Base-by-base conservation (phyloP, 73 alveolate species). In the Uronychia setigera region DNA sequence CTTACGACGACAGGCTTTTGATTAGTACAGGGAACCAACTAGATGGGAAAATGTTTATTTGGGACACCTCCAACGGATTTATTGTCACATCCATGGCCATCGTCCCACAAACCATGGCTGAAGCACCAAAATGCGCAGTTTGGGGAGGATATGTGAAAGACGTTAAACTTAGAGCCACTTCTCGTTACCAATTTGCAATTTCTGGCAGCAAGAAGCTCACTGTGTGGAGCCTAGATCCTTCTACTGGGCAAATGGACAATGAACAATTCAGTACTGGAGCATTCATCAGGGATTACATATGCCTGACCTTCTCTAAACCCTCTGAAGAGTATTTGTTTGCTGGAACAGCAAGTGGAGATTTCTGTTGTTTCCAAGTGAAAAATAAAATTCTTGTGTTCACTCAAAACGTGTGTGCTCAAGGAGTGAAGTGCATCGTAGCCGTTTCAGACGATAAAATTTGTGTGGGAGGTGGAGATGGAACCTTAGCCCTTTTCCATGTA, bases 71-170 rank as follows among this genome's bases (percentile, higher is more conserved):
- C 33, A 96, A 97, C 79, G 99, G 99, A 57, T 92, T 87, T 84
- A 91, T 93, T 35, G 95, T 94, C 32, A 82, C 96, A 33, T 88
- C 94, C 28, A 84, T 94, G 26, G 84, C 89, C 5, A 78, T 96
- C 76, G 74, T 88, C 35, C 99, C 99, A 59, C 88, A 94, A 0
- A 83, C 95, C 77, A 79, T 85, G 57, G 98, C 99, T 58, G 94
- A 91, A 35, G 98, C 98, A 13, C 96, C 99, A 26, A 86, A 78
- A 0, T 92, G 96, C 28, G 95, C 93, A 58, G 92, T 88, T 33
- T 97, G 97, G 96, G 99, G 99, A 75, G 99, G 99, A 14, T 97
- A 77, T 80, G 96, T 94, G 1, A 93, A 95, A 81, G 99, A 97
- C 86, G 94, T 95, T 32, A 97, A 97, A 88, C 94, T 97, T 25